These are phyloP conservation scores for Clitopilus passeckerianus DNA, from an alignment of 768 basidiomycete genomes.

Conservation along the genomic window DNA sequence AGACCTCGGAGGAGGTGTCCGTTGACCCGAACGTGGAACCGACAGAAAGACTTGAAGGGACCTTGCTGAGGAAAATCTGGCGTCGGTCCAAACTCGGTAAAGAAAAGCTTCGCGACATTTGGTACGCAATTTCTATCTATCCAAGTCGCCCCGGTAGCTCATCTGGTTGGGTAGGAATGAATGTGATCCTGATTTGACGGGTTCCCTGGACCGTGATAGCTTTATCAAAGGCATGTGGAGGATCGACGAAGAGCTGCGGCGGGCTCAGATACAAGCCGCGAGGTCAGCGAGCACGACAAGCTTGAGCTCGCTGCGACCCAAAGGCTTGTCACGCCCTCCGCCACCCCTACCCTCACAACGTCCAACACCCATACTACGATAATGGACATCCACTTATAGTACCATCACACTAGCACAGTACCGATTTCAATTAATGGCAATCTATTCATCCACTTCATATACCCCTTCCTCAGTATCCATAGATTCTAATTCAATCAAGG, in stretches of 20 bases:
- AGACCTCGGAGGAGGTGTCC: slow-evolving; percentile 14
- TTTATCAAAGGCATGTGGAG: slow-evolving; percentile 84
- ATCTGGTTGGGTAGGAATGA: slow-evolving; percentile 47
- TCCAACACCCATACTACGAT: slow-evolving; percentile 24
- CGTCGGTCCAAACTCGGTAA: slow-evolving; percentile 50
- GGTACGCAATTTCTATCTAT: slow-evolving; percentile 36
- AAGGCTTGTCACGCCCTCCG: slow-evolving; percentile 4
- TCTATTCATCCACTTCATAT: background rate
- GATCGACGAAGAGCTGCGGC: slow-evolving; percentile 79
- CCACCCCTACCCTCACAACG: slow-evolving; percentile 13
- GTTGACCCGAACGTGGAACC: slow-evolving; percentile 28
- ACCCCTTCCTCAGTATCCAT: background rate
- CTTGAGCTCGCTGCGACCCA: slow-evolving; percentile 17
- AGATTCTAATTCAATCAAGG: no score
- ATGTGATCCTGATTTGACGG: slow-evolving; percentile 52
- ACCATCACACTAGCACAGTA: background rate
- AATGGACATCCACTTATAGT: slow-evolving; percentile 1
- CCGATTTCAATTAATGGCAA: background rate
- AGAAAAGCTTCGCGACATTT: slow-evolving; percentile 54
- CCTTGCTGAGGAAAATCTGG: slow-evolving; percentile 60
- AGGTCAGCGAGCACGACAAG: slow-evolving; percentile 23
- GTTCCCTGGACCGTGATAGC: slow-evolving; percentile 57
- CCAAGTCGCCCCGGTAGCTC: no score
- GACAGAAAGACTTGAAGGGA: slow-evolving; percentile 51
- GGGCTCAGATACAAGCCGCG: slow-evolving; percentile 38